Conservation (phyloP, 2,329 filamentous ascomycete species). For the Fusarium phyllophilum region DNA sequence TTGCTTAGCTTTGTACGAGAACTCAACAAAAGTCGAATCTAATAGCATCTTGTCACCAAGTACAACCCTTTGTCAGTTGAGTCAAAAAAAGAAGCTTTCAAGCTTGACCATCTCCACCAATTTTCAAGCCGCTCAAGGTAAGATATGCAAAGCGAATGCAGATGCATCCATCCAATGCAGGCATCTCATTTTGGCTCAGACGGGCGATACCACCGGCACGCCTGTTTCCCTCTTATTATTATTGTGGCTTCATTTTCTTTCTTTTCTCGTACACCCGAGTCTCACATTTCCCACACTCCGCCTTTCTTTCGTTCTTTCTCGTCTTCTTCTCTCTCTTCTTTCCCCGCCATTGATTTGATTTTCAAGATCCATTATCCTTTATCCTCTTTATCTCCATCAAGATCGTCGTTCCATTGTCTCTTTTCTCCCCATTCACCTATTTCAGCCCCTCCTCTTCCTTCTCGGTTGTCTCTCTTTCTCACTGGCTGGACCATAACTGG, state of each 20-base stretch:
- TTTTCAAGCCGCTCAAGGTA: not conserved
- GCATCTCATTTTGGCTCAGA: conserved; percentile 17
- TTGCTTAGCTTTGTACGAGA: not conserved
- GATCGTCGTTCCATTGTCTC: not conserved
- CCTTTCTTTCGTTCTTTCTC: not conserved
- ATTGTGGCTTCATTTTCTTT: conserved; percentile 10
- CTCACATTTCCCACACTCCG: conserved; percentile 4
- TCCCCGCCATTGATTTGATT: not conserved
- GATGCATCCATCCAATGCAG: not conserved
- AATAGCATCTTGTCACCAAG: not conserved
- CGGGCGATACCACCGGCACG: not conserved
- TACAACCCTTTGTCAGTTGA: not conserved
- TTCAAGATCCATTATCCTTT: not conserved
- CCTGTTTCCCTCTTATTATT: not conserved
- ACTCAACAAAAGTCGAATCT: not conserved
- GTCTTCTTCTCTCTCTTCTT: not conserved
- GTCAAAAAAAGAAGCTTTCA: conserved; percentile 23
- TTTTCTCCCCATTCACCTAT: conserved; percentile 5
- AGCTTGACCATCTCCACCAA: conserved; percentile 21
- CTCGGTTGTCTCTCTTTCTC: conserved; percentile 24
- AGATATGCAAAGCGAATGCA: conserved; percentile 9
- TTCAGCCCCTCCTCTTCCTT: conserved; percentile 21
- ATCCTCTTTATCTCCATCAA: conserved; percentile 3
- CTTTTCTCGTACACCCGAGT: conserved; percentile 12
- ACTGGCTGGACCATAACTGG: conserved; percentile 30